Evolutionary conservation across 768 basidiomycete species (phyloP).

Genomic region (Boletales sp.): DNA sequence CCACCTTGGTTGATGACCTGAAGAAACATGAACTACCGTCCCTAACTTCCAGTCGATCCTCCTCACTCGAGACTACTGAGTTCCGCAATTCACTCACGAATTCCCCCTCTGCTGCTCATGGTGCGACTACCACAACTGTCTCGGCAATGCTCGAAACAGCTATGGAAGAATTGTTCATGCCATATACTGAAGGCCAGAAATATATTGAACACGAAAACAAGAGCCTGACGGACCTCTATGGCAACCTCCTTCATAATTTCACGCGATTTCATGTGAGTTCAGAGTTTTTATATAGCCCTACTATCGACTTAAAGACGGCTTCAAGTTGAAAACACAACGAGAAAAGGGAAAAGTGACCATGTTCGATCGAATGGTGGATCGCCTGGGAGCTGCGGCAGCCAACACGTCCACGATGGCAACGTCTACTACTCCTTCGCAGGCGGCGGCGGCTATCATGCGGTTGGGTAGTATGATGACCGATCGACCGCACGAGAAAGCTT

Average conservation of each 20-base stretch:
- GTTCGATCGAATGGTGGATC: slow-evolving; percentile 91
- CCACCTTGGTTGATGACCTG: slow-evolving; percentile 82
- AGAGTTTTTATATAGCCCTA: not conserved
- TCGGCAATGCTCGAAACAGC: slow-evolving; percentile 90
- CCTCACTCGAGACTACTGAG: slow-evolving; percentile 58
- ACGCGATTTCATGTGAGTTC: slow-evolving; percentile 80
- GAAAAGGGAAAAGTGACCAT: slow-evolving; percentile 61
- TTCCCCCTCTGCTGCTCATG: slow-evolving; percentile 36
- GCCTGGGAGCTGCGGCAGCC: slow-evolving; percentile 70
- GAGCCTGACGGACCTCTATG: slow-evolving; percentile 77
- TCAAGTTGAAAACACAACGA: slow-evolving; percentile 57
- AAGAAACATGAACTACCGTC: slow-evolving; percentile 86
- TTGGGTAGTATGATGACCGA: slow-evolving; percentile 76
- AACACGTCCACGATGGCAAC: slow-evolving; percentile 56
- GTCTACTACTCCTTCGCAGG: slow-evolving; percentile 73
- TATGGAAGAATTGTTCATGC: slow-evolving; percentile 94
- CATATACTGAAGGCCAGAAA: slow-evolving; percentile 86
- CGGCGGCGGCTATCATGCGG: slow-evolving; percentile 85
- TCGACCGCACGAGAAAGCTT: slow-evolving; percentile 44
- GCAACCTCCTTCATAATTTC: slow-evolving; percentile 65
- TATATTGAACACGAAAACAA: slow-evolving; percentile 92
- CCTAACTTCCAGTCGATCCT: slow-evolving; percentile 51
- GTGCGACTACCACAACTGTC: slow-evolving; percentile 47
- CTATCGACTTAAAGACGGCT: slow-evolving; percentile 4
- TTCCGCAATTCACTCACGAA: slow-evolving; percentile 54